Base-by-base conservation (phyloP, 768 basidiomycete genomes). In the Nidula microcarpa region DNA sequence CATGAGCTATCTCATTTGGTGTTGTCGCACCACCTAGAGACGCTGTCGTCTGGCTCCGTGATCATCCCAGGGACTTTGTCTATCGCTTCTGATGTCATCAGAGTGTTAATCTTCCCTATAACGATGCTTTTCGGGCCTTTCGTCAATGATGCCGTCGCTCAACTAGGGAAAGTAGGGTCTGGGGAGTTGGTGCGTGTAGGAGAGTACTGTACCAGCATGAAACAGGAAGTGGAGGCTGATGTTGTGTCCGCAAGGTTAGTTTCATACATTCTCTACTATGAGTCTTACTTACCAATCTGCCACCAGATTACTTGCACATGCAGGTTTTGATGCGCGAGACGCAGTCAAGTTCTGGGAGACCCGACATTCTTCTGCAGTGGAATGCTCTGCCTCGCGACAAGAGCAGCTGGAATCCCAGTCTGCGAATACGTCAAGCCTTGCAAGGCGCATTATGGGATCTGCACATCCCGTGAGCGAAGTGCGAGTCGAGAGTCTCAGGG, bases 101-200 rank as follows among this genome's bases (percentile, higher is more conserved):
- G 94, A 41, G 85, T 92, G 2, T 64, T 94, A 33, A 69, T 94
- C 11, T 98, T 94, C 68, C 94, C 94, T 0, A 62, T 94, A 47
- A 97, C 92, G 4, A 93, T 91, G 87, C 62, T 94, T 7, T 85
- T 98, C 52, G 95, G 96, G 0, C 96, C 96, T 1, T 97, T 98
- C 65, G 84, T 98, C 54, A 95, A 96, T 63, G 96, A 99, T 60
- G 94, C 92, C 2, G 80, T 98, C 23, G 91, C 87, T 0, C 84
- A 89, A 49, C 60, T 94, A 50, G 87, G 91, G 23, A 86, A 86
- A 64, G 78, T 89, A 1, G 87, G 90, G 2, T 84, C 86, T 9
- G 84, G 85, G 2, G 87, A 95, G 62, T 74, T 95, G 37, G 74
- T 77, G 47, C 87, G 85, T 65, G 69, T 87, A 2, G 83, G 84